These are phyloP conservation scores for Alternaria tenuissima DNA, from an alignment of 2,329 filamentous ascomycete genomes.

Conservation along the genomic window DNA sequence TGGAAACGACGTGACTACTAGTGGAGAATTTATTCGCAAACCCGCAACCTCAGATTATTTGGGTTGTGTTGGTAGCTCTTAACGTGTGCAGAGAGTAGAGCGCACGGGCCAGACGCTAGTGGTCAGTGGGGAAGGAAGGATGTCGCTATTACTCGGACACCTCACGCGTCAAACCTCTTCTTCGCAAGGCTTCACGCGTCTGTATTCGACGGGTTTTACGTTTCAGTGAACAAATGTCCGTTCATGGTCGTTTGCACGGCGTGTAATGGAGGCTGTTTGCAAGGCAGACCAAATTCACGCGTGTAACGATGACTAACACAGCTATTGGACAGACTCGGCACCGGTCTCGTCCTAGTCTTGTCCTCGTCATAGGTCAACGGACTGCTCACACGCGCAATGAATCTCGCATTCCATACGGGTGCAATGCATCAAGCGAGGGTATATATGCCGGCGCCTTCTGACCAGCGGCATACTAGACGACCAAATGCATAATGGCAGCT, in stretches of 20 bases:
- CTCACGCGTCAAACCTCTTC: neutral
- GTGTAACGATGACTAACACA: constrained; percentile 10
- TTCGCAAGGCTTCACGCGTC: neutral
- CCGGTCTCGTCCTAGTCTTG: constrained; percentile 1
- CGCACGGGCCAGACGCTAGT: neutral
- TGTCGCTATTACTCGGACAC: neutral
- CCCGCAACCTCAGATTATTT: neutral
- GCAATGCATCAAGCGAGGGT: constrained; percentile 4
- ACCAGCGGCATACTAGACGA: constrained; percentile 16
- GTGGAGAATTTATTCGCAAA: neutral
- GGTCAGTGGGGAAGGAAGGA: neutral
- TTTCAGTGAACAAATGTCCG: neutral
- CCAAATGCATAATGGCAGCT: constrained; percentile 25
- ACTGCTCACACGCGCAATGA: constrained; percentile 13
- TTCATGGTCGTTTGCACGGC: neutral
- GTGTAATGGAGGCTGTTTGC: neutral
- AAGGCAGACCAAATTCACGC: neutral
- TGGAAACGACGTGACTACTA: neutral
- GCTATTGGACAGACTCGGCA: neutral
- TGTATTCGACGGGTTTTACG: neutral
- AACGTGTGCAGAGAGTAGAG: neutral
- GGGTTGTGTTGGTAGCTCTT: neutral
- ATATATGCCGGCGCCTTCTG: constrained; percentile 24
- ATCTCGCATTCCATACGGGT: constrained; percentile 1
- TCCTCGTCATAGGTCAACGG: constrained; percentile 19